Base-by-base conservation (phyloP, 495 filamentous ascomycete genomes). In the Penicillium mononematosum region DNA sequence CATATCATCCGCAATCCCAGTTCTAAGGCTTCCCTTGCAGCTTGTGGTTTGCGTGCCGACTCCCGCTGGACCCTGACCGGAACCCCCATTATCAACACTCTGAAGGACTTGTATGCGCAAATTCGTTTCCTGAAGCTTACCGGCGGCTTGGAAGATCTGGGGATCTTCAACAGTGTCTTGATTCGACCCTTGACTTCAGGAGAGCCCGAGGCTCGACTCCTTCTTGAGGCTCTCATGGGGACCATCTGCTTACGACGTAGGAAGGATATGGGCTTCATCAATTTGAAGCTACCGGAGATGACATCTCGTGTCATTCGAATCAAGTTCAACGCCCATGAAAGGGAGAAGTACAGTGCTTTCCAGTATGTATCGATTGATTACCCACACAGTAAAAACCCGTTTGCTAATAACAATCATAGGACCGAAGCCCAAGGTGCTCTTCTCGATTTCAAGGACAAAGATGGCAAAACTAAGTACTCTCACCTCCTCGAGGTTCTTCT, bases 251-350 rank as follows among this genome's bases (percentile, higher is more conserved):
- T 97, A 22, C 82, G 92, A 38, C 83, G 92, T 25, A 85, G 86
- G 60, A 97, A 97, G 71, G 86, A 92, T 52, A 96, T 96, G 92
- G 80, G 80, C 10, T 96, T 96, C 58, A 79, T 97, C 44, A 90
- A 97, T 60, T 73, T 96, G 12, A 85, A 85, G 48, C 80, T 96
- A 1, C 92, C 92, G 1, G 73, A 85, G 10, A 82, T 94, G 56
- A 87, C 85, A 0, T 91, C 92, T 64, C 92, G 88, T 53, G 77
- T 94, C n/a, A 85, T 93, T 64, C 81, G 82, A 8, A 83, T 97
- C 60, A 80, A 85, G 25, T 92, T 96, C 67, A 81, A 85, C 39
- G 67, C 81, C 0, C 86, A 93, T 47, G 92, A 97, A 67, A 74
- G 81, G 58, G 82, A 86, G 62, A 92, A 88, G 74, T 97, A 97